These are phyloP conservation scores for Vanrija sp. DNA, from an alignment of 1,284 basidiomycete genomes.

Conservation along the genomic window DNA sequence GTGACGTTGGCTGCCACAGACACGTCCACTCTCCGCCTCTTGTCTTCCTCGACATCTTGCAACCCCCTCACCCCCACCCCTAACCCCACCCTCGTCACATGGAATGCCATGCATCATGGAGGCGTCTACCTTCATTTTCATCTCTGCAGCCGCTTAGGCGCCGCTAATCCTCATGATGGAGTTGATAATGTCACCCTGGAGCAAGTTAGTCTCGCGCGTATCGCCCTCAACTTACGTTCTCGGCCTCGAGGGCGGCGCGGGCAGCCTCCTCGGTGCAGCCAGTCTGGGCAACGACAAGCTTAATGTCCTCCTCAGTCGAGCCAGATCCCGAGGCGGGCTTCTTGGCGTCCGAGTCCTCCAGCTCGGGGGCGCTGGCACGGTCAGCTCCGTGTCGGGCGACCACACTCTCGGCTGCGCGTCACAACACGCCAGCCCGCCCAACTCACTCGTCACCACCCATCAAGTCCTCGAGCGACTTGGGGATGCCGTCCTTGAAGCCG, in stretches of 20 bases:
- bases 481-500: conserved; percentile 53
- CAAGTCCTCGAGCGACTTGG: conserved; percentile 57
- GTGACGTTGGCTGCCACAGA: no score
- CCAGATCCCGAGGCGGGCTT: conserved; percentile 54
- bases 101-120: no score
- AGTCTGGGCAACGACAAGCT: conserved; percentile 83
- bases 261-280: conserved; percentile 81
- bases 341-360: conserved; percentile 59
- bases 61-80: no score
- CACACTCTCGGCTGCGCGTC: no score
- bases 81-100: no score
- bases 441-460: conserved; percentile 59
- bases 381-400: neutral
- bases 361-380: conserved; percentile 60
- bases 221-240: conserved; percentile 50
- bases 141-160: no score
- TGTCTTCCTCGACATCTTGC: neutral
- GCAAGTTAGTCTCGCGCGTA: no score
- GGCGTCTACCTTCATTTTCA: no score
- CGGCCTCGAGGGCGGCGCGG: conserved; percentile 81
- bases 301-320: conserved; percentile 86
- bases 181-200: conserved; percentile 78
- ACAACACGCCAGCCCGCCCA: conserved; percentile 25
- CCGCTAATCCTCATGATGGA: conserved; percentile 52
- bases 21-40: neutral